Conservation (phyloP, 2,329 filamentous ascomycete genomes). For the Aspergillus terreus region DNA sequence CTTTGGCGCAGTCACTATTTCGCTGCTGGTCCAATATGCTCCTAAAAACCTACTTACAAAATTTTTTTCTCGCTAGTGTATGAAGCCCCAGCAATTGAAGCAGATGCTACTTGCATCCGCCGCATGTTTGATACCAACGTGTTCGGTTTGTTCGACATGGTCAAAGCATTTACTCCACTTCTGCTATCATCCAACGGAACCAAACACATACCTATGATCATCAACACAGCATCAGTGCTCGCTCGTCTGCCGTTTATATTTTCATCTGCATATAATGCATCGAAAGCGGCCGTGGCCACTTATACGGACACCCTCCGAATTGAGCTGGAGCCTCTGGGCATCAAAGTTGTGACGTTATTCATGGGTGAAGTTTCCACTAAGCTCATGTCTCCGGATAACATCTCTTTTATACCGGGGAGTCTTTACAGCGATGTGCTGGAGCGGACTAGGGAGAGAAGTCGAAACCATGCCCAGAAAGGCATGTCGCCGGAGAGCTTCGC, state of each 20-base stretch:
- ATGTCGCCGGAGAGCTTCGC: neutral
- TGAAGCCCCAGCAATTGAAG: slow-evolving; percentile 3
- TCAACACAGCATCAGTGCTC: neutral
- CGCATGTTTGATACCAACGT: slow-evolving; percentile 2
- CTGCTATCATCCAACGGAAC: neutral
- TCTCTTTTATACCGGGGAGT: neutral
- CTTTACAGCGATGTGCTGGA: neutral
- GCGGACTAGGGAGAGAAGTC: neutral
- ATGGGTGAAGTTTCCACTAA: slow-evolving; percentile 2
- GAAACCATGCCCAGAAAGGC: neutral
- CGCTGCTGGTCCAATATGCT: neutral
- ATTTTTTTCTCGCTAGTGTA: neutral
- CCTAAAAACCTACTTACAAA: neutral
- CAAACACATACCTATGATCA: neutral
- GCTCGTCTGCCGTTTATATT: neutral
- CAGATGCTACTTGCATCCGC: neutral
- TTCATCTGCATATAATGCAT: neutral
- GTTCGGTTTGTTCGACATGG: slow-evolving; percentile 2
- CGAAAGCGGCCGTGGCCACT: neutral
- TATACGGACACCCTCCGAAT: slow-evolving; percentile 1
- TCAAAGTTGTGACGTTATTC: neutral
- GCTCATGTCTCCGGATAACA: neutral
- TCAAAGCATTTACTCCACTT: neutral
- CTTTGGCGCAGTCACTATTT: neutral
- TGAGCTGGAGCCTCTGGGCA: neutral